These are phyloP conservation scores for Xerocomus nothofagi DNA, from an alignment of 1,284 basidiomycete species.

Conservation along the genomic window DNA sequence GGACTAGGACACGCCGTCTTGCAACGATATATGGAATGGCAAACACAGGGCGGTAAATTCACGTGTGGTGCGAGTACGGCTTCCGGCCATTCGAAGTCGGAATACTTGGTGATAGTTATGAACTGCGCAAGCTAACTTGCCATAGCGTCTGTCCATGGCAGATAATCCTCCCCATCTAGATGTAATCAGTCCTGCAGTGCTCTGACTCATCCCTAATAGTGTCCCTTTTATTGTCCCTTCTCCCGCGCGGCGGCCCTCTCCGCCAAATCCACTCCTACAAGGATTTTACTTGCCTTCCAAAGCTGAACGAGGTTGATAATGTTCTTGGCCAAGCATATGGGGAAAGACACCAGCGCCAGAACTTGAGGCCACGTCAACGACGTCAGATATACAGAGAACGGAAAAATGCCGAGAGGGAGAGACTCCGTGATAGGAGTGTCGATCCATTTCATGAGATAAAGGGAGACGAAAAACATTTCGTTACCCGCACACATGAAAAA, in stretches of 20 bases:
- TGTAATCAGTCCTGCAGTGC: constrained; percentile 5
- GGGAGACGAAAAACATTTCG: constrained; percentile 94
- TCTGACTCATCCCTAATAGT: not conserved
- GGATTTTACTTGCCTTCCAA: constrained; percentile 97
- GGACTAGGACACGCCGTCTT: constrained; percentile 17
- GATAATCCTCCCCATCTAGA: constrained; percentile 16
- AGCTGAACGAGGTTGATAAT: constrained; percentile 95
- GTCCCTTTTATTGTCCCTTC: constrained; percentile 31
- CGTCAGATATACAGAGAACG: constrained; percentile 10
- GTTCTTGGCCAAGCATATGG: constrained; percentile 85
- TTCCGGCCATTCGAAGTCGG: constrained; percentile 2
- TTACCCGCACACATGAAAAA: constrained; percentile 97
- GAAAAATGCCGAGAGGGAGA: constrained; percentile 31
- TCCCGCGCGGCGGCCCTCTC: constrained; percentile 74
- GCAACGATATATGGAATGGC: constrained; percentile 8
- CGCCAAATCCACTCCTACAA: constrained; percentile 87
- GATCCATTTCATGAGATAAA: constrained; percentile 94
- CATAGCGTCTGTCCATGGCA: constrained; percentile 11
- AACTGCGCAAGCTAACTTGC: constrained; percentile 11
- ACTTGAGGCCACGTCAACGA: constrained; percentile 80
- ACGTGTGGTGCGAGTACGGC: constrained; percentile 2
- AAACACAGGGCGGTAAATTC: constrained; percentile 5
- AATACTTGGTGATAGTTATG: constrained; percentile 13
- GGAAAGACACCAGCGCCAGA: constrained; percentile 66
- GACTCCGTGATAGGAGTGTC: constrained; percentile 52